phyloP scores from a whole-genome alignment of 768 basidiomycete genomes.

The Rhodotorula graminis region DNA sequence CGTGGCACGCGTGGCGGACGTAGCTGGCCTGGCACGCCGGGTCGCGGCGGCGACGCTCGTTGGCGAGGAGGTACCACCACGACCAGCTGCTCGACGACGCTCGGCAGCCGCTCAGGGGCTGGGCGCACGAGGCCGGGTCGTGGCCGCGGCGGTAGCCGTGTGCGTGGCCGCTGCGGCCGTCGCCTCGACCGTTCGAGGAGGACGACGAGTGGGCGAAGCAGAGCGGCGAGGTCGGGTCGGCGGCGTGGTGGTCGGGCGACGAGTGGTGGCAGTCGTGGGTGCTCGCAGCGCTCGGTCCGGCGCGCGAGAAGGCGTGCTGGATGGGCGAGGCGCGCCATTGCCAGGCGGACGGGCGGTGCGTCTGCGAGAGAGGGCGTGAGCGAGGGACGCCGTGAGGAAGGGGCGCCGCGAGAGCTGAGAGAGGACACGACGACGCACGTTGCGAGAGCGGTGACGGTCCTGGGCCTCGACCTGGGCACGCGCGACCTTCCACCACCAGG shows the following conservation, averaged over 20 bases:
- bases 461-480: not conserved
- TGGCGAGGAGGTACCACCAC: slow-evolving; percentile 7
- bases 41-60: slow-evolving; percentile 28
- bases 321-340: not conserved
- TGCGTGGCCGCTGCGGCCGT: not conserved
- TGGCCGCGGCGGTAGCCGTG: not conserved
- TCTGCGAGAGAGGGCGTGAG: not conserved
- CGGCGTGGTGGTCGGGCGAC: not conserved
- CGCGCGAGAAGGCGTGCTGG: not conserved
- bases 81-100: not conserved
- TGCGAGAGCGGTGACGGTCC: not conserved
- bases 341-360: not conserved
- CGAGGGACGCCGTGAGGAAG: no score
- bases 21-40: not conserved
- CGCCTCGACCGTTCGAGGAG: not conserved
- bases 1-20: not conserved
- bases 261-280: not conserved
- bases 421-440: not conserved
- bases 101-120: not conserved
- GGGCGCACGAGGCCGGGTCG: not conserved
- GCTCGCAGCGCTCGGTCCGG: not conserved
- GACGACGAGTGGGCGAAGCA: not conserved
- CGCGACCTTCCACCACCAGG: not conserved
- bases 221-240: not conserved
- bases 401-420: no score